Conservation (phyloP, 2,329 filamentous ascomycete genomes). For the Tolypocladium pustulatum region DNA sequence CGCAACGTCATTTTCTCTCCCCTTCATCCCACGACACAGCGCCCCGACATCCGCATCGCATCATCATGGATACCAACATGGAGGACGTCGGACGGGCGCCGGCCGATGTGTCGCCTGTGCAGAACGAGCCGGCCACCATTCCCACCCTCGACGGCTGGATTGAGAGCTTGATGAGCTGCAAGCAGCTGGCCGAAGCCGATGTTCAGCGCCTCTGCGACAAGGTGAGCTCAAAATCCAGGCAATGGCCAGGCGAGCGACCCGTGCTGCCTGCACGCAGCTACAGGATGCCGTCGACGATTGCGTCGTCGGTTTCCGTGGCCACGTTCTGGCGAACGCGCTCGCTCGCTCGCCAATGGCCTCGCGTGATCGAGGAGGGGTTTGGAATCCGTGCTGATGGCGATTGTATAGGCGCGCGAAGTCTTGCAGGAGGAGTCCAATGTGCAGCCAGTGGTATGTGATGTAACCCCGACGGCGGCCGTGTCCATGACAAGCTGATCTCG, state of each 20-base stretch:
- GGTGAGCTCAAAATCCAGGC: constrained; percentile 39
- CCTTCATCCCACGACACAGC: constrained; percentile 8
- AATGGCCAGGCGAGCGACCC: not conserved
- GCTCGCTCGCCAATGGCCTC: constrained; percentile 5
- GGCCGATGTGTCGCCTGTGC: constrained; percentile 62
- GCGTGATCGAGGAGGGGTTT: constrained; percentile 13
- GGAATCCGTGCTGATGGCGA: constrained; percentile 7
- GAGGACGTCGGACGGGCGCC: constrained; percentile 89
- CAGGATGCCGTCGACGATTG: not conserved
- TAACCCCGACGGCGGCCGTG: no score
- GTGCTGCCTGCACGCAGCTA: not conserved
- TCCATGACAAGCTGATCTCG: not conserved
- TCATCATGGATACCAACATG: constrained; percentile 91
- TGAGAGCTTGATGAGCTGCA: constrained; percentile 95
- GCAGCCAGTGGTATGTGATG: constrained; percentile 76
- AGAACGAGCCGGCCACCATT: constrained; percentile 76
- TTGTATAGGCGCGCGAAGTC: constrained; percentile 75
- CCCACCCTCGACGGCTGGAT: constrained; percentile 96
- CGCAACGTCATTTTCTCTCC: constrained; percentile 19
- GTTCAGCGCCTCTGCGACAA: constrained; percentile 97
- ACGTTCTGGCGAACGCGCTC: not conserved
- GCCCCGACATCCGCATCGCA: constrained; percentile 8
- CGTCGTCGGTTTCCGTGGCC: not conserved
- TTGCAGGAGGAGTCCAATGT: constrained; percentile 97
- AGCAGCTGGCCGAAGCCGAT: constrained; percentile 89